Evolutionary conservation across 139 green algal species (phyloP).

Genomic region (Nannochloris sp.): DNA sequence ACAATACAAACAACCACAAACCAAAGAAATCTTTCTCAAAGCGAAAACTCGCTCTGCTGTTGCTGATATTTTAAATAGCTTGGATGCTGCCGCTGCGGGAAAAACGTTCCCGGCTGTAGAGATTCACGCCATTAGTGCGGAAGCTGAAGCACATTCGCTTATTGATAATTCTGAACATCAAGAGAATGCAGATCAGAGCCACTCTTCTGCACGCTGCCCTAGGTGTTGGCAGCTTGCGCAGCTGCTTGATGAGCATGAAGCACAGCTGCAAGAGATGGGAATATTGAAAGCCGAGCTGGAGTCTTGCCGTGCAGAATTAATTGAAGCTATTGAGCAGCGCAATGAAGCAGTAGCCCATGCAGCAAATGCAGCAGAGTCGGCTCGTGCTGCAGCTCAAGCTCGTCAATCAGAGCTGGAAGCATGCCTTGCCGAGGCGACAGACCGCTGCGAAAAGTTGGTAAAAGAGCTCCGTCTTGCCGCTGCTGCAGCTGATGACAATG

Average conservation of each 20-base stretch:
- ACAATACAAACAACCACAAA: neutral
- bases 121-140: neutral
- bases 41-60: neutral
- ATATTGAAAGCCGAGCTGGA: conserved; percentile 1
- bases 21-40: conserved; percentile 13
- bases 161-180: neutral
- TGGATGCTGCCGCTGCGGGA: neutral
- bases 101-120: neutral
- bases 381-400: neutral
- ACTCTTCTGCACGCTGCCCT: neutral
- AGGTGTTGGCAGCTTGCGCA: neutral
- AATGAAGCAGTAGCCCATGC: neutral
- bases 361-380: neutral
- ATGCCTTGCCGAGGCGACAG: neutral
- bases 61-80: neutral
- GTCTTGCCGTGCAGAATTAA: conserved; percentile 5
- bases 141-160: neutral
- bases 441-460: neutral
- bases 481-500: neutral
- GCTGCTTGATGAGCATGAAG: neutral
- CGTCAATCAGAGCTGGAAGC: neutral
- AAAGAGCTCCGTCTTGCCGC: conserved; percentile 6
- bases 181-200: neutral
- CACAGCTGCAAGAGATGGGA: conserved; percentile 2
- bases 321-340: neutral